Conservation (phyloP, 192 early-diverging fungal genomes). For the Coemansia sp. region DNA sequence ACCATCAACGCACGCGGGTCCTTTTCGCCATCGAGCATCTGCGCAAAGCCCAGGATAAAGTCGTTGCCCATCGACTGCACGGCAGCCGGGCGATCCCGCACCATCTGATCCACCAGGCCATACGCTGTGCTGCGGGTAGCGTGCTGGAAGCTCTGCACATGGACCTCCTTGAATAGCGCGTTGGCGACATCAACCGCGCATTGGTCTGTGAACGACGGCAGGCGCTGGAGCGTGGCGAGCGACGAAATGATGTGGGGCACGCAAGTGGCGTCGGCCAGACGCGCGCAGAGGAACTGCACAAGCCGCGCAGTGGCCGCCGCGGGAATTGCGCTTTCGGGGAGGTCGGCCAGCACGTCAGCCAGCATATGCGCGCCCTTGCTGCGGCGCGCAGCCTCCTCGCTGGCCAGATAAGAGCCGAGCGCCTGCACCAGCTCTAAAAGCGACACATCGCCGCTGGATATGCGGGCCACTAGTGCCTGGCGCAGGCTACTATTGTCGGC, state of each 20-base stretch:
- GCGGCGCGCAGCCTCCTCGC: slow-evolving; percentile 76
- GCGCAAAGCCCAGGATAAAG: slow-evolving; percentile 79
- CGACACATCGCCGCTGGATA: slow-evolving; percentile 49
- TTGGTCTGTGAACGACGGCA: slow-evolving; percentile 53
- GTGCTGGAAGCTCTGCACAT: slow-evolving; percentile 91
- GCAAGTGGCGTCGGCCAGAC: slow-evolving; percentile 65
- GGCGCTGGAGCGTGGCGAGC: slow-evolving; percentile 54
- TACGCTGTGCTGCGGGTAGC: slow-evolving; percentile 69
- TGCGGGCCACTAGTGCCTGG: slow-evolving; percentile 18
- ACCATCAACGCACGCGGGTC: slow-evolving; percentile 93
- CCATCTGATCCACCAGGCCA: slow-evolving; percentile 61
- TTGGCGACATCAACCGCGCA: slow-evolving; percentile 51
- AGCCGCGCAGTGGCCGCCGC: slow-evolving; percentile 47
- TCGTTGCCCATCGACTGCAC: slow-evolving; percentile 60
- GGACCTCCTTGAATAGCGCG: slow-evolving; percentile 72
- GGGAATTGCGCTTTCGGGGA: slow-evolving; percentile 27
- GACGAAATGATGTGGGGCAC: slow-evolving; percentile 63
- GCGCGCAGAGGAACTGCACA: slow-evolving; percentile 68
- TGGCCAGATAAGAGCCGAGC: slow-evolving; percentile 70
- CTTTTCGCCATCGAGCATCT: slow-evolving; percentile 95
- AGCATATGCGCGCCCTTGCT: slow-evolving; percentile 73
- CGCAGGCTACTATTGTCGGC: slow-evolving; percentile 36
- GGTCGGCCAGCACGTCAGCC: slow-evolving; percentile 54
- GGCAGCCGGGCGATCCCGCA: slow-evolving; percentile 53
- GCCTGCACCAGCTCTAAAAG: slow-evolving; percentile 73